Percentiles rank a stretch among this genome's conserved stretches.
Evolutionary conservation across 2,329 filamentous ascomycete genomes (phyloP).

Genomic region (Tothia fuscella): DNA sequence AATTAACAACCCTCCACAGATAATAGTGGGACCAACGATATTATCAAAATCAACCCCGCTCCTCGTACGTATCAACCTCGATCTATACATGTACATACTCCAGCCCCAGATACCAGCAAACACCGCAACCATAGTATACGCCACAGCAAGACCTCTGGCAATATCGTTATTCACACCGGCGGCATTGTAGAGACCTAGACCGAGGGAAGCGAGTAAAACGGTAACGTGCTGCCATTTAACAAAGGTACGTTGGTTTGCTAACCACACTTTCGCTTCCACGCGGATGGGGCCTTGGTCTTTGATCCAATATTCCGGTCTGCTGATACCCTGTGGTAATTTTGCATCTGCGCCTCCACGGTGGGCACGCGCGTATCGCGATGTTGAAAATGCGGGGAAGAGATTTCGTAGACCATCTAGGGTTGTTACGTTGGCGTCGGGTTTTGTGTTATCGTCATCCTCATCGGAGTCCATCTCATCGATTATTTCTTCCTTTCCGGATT

Average conservation of each 20-base stretch:
- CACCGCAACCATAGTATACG: constrained; percentile 69
- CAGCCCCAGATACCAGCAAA: constrained; percentile 86
- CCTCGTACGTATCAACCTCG: constrained; percentile 67
- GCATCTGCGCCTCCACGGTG: constrained; percentile 33
- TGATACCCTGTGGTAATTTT: constrained; percentile 73
- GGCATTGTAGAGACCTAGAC: constrained; percentile 78
- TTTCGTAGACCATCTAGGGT: constrained; percentile 50
- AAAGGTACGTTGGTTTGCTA: constrained; percentile 95
- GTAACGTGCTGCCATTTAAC: constrained; percentile 98
- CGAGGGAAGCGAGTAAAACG: constrained; percentile 72
- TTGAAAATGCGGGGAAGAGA: constrained; percentile 71
- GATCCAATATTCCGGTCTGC: constrained; percentile 74
- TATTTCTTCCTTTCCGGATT: constrained; percentile 17
- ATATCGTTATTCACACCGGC: constrained; percentile 63
- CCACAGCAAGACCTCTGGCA: constrained; percentile 65
- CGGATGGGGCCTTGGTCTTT: constrained; percentile 88
- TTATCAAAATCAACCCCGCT: constrained; percentile 93
- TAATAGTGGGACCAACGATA: constrained; percentile 67
- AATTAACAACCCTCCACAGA: constrained; percentile 65
- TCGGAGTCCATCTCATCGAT: constrained; percentile 37
- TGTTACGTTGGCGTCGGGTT: constrained; percentile 26
- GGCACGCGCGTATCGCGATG: constrained; percentile 58
- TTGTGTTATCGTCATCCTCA: constrained; percentile 31
- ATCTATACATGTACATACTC: constrained; percentile 62
- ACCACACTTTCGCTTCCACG: constrained; percentile 96